Base-by-base conservation (phyloP, 2,329 filamentous ascomycete species). In the Botryotinia calthae region DNA sequence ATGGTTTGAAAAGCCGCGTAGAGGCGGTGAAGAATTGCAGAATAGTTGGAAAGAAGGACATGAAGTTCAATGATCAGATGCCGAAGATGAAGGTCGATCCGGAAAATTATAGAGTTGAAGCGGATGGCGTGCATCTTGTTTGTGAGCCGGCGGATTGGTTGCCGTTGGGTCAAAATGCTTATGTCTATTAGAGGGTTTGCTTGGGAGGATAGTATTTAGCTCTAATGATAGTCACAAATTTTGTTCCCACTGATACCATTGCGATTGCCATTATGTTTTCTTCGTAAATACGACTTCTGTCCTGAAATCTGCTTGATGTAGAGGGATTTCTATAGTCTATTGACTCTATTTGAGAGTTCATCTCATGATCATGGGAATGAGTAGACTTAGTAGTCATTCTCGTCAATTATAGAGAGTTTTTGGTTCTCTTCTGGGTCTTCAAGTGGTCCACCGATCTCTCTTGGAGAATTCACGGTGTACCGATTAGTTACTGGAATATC, bases 11-110 rank as follows among this genome's bases (percentile, higher is more conserved):
- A 78, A 97, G 95, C 82, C 89, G 93, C 64, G 84, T 98, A 76
- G 93, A 96, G 83, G 85, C 93, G 5, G 94, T 98, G 66, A 90
- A 87, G 80, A 88, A 88, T 72, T 97, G 94, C 82, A 86, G 95
- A 73, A 87, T 82, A 46, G 87, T 97, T 62, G 86, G 90, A 61
- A 98, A 98, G 86, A 86, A 83, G 78, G 93, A 98, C 82, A 97
- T 98, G 94, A 94, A 93, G 80, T 95, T 89, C 82, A 98, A 98
- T 82, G 90, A 94, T 79, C 83, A 83, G 71, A 94, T 89, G 88
- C 95, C 95, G 22, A 89, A 87, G 83, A 98, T 98, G 93, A 90
- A 86, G 78, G 95, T 98, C 74, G 95, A 98, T 82, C 93, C 95
- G 8, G 95, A 98, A 86, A 90, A 88, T 79, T 98, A 98, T 84